Evolutionary conservation across 345 rosid genomes (phyloP).

Genomic region (Populus simonii): DNA sequence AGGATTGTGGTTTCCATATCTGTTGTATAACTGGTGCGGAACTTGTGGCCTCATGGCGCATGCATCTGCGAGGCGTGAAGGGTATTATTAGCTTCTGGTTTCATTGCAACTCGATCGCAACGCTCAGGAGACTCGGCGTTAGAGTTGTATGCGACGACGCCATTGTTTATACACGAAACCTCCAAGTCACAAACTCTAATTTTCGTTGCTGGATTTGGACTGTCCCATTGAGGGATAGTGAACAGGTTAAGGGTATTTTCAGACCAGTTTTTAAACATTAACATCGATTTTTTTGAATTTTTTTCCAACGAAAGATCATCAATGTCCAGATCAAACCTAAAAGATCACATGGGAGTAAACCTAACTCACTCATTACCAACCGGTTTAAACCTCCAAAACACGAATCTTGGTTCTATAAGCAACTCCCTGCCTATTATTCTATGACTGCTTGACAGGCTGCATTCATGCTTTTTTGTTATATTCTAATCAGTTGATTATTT

Average conservation of each 20-base stretch:
- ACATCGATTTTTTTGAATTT: too few species aligned
- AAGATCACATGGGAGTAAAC: too few species aligned
- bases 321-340: too few species aligned
- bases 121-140: not conserved
- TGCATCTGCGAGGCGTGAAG: not conserved
- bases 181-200: not conserved
- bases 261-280: too few species aligned
- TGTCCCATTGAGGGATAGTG: too few species aligned
- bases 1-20: not conserved
- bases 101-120: not conserved
- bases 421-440: not conserved
- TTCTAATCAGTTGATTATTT: not conserved
- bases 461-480: not conserved
- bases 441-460: not conserved
- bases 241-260: too few species aligned
- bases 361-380: too few species aligned
- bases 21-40: not conserved
- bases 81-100: not conserved
- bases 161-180: not conserved
- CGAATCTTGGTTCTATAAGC: not conserved
- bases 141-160: too few species aligned
- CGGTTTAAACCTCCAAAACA: not conserved
- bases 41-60: not conserved
- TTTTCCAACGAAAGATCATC: too few species aligned
- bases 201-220: not conserved